These are phyloP conservation scores for Kwoniella mangroviensis DNA, from an alignment of 768 basidiomycete genomes.

Conservation along the genomic window DNA sequence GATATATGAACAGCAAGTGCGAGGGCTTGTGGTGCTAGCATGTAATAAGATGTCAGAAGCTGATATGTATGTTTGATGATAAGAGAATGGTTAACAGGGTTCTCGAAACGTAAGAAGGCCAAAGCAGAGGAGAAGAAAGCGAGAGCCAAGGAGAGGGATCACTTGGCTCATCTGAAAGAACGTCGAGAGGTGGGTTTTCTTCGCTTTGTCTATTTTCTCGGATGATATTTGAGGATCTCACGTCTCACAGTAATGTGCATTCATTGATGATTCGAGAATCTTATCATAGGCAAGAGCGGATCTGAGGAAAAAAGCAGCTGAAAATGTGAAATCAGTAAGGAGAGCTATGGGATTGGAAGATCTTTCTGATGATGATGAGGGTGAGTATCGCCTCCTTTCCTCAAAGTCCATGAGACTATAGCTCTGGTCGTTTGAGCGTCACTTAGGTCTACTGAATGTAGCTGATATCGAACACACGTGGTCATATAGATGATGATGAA, in stretches of 20 bases:
- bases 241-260: neutral
- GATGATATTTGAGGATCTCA: neutral
- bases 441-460: no score
- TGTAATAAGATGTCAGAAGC: neutral
- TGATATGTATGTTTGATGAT: neutral
- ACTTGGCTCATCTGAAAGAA: slow-evolving; percentile 73
- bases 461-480: no score
- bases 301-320: slow-evolving; percentile 73
- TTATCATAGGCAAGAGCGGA: slow-evolving; percentile 70
- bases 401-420: no score
- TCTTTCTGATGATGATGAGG: slow-evolving; percentile 59
- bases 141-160: slow-evolving; percentile 76
- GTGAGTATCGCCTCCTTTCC: no score
- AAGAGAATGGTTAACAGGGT: slow-evolving; percentile 90
- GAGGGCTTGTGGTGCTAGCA: neutral
- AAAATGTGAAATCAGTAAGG: slow-evolving; percentile 80
- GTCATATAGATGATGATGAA: no score
- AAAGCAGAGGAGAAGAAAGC: slow-evolving; percentile 76
- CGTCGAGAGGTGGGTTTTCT: slow-evolving; percentile 70
- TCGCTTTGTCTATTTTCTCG: neutral
- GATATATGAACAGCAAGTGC: neutral
- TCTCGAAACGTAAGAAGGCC: slow-evolving; percentile 87
- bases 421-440: no score
- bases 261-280: neutral
- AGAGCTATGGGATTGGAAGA: slow-evolving; percentile 61